Evolutionary conservation across 2,329 filamentous ascomycete species (phyloP).

Genomic region (Fusarium dlaminii): DNA sequence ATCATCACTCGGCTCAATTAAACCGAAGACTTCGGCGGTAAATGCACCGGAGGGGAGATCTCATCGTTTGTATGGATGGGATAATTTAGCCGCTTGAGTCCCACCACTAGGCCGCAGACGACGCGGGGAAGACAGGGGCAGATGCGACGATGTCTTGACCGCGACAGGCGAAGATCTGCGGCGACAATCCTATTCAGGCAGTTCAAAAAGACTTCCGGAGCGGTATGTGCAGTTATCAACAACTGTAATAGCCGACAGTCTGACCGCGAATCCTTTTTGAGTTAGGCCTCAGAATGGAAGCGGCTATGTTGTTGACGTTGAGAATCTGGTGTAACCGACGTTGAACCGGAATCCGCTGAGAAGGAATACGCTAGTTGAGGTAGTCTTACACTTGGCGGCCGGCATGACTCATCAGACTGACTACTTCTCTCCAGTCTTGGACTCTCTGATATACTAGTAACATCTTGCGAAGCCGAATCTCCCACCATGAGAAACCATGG

Average conservation of each 20-base stretch:
- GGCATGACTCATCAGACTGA: not conserved
- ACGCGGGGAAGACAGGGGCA: constrained; percentile 19
- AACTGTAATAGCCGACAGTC: not conserved
- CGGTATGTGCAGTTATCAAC: not conserved
- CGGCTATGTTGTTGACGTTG: not conserved
- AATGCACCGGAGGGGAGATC: not conserved
- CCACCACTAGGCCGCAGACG: not conserved
- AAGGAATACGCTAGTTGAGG: not conserved
- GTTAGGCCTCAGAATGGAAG: rapidly evolving
- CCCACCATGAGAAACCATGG: not conserved
- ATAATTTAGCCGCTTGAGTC: constrained; percentile 8
- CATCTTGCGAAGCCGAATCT: not conserved
- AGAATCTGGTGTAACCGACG: not conserved
- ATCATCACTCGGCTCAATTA: not conserved
- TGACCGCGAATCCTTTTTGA: too few species aligned
- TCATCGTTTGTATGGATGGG: not conserved
- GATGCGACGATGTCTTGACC: not conserved
- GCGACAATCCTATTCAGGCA: not conserved
- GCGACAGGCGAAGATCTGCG: not conserved
- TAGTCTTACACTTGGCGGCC: not conserved
- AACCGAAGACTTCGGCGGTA: constrained; percentile 7
- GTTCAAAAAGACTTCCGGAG: not conserved
- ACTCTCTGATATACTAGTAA: too few species aligned
- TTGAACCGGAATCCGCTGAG: not conserved
- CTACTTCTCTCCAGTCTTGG: too few species aligned